Percentiles rank a stretch among this genome's conserved stretches.
These are phyloP conservation scores for Otatea glauca DNA, from an alignment of 176 grass and related monocot species.

Conservation along the genomic window DNA sequence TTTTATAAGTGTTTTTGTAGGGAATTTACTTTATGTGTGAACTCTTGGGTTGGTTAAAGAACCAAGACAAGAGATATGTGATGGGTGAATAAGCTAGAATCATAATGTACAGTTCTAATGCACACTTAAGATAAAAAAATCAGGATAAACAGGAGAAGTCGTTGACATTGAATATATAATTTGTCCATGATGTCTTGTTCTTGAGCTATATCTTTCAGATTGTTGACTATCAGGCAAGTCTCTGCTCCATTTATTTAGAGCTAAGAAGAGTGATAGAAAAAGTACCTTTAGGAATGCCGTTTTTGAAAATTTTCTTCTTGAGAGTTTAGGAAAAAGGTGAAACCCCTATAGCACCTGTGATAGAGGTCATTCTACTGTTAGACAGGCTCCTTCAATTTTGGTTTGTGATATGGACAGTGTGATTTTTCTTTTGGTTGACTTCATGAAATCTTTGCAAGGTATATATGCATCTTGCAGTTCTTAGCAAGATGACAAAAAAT, in stretches of 20 bases:
- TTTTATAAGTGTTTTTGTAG: conserved; percentile 1
- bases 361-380: not conserved
- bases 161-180: conserved; percentile 12
- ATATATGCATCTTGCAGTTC: conserved; percentile 26
- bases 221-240: not conserved
- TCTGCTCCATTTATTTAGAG: not conserved
- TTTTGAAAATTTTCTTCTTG: no score
- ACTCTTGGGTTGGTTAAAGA: not conserved
- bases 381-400: not conserved
- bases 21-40: not conserved
- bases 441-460: not conserved
- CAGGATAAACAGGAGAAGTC: not conserved
- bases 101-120: not conserved
- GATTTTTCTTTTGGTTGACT: conserved; percentile 16
- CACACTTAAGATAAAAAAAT: not conserved
- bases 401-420: conserved; percentile 1
- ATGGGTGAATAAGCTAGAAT: not conserved
- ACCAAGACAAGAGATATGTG: not conserved
- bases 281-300: not conserved
- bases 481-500: conserved; percentile 62
- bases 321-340: not conserved
- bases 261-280: conserved; percentile 6
- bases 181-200: not conserved
- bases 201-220: not conserved
- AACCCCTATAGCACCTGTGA: not conserved